Base-by-base conservation (phyloP, 1,139 yeast species). In the Candida glucosophila region DNA sequence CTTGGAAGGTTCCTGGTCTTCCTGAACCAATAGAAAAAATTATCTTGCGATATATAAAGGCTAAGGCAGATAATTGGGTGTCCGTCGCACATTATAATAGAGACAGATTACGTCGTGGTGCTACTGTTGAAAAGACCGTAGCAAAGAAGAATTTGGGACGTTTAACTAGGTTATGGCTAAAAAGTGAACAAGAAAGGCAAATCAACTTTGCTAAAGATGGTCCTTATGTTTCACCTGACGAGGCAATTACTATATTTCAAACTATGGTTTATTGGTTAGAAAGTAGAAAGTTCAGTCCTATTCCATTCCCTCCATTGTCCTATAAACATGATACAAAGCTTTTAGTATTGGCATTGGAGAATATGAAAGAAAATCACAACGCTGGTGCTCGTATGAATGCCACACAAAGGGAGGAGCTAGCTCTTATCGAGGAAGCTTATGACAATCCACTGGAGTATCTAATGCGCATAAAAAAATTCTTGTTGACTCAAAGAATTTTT, bases 1-100 rank as follows among this genome's bases (percentile, higher is more conserved):
- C 96, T 2, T 92, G 98, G 98, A 79, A 85, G 42, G 98, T 90
- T 7, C 95, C 96, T 1, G 98, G 98, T 0, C 62, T 92, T 50
- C 98, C 99, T 3, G 78, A 73, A 28, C 96, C 97, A 0, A 74
- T 90, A 19, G 92, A 78, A 40, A 73, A 75, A 27, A 82, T 92
- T 25, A 88, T 92, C 32, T 77, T 82, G 41, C 69, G 95, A 25
- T 92, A 90, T 40, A 79, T 90, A 27, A 80, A 83, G 44, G 95
- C 96, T 1, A 88, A 92, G 47, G 96, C 98, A 1, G 96, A 90
- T 43, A 93, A 95, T 5, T 92, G 98, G 97, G 69, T 85, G 8
- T 79, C 93, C 2, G 88, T 85, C 6, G 94, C 98, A 2, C 95
- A 90, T 45, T 78, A 79, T 41, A 90, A 90, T 42, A 67, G 99